phyloP scores from a whole-genome alignment of 1,139 yeast species.

The Pichia sorboxylosa region DNA sequence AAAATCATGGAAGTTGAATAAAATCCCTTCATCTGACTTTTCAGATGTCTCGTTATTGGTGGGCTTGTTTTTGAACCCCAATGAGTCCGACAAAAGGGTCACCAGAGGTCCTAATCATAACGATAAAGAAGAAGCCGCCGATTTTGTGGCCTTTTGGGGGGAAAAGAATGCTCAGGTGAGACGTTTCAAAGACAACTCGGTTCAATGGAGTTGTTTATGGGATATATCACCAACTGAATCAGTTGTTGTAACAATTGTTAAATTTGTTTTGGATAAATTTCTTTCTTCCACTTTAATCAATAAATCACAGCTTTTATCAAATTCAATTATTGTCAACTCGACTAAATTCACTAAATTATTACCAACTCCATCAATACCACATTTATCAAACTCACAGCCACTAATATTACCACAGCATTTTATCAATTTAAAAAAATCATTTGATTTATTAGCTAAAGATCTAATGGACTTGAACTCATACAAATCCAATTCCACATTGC shows the following conservation, averaged over 20 bases:
- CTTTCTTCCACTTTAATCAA: constrained; percentile 22
- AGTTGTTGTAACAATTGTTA: constrained; percentile 52
- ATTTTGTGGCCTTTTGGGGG: constrained; percentile 87
- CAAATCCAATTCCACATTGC: constrained; percentile 40
- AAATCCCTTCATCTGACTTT: constrained; percentile 35
- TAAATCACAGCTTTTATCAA: constrained; percentile 28
- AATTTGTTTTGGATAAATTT: constrained; percentile 54
- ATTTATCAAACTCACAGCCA: constrained; percentile 40
- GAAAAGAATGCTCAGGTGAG: constrained; percentile 63
- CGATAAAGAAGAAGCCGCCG: constrained; percentile 44
- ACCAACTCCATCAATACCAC: constrained; percentile 50
- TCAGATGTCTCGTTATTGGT: constrained; percentile 31
- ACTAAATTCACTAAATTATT: constrained; percentile 38
- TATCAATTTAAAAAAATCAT: constrained; percentile 48
- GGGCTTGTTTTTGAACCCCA: constrained; percentile 62
- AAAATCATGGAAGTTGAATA: constrained; percentile 34
- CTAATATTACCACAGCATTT: constrained; percentile 38
- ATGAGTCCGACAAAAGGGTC: constrained; percentile 66
- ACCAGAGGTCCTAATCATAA: constrained; percentile 68
- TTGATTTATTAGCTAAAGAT: constrained; percentile 51
- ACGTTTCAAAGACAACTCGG: constrained; percentile 82
- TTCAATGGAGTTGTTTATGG: constrained; percentile 89
- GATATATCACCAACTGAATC: constrained; percentile 39
- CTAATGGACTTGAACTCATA: constrained; percentile 32
- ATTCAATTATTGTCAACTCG: constrained; percentile 31